These are phyloP conservation scores for Sporothrix variecibatus DNA, from an alignment of 2,329 filamentous ascomycete species.

Conservation along the genomic window DNA sequence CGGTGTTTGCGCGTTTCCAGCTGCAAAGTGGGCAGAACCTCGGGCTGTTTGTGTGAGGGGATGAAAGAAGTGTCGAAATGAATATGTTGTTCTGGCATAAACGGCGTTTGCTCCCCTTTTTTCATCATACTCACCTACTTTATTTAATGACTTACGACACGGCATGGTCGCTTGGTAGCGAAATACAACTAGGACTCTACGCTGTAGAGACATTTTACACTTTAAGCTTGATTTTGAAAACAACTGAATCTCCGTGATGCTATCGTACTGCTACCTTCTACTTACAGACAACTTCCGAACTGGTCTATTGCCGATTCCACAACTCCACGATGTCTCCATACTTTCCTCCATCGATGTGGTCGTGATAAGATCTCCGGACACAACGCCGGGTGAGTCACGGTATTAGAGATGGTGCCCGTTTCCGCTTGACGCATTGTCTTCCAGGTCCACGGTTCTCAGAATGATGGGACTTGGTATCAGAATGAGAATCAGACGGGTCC, in stretches of 20 bases:
- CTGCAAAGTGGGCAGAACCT: slow-evolving; percentile 32
- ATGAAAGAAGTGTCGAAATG: neutral
- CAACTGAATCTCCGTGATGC: neutral
- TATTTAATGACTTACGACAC: neutral
- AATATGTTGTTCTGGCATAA: neutral
- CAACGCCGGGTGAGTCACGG: neutral
- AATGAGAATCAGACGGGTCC: neutral
- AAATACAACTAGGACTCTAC: neutral
- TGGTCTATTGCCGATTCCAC: neutral
- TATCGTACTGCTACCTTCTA: neutral
- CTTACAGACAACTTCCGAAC: neutral
- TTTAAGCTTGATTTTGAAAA: neutral
- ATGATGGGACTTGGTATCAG: neutral
- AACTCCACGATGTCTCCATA: neutral
- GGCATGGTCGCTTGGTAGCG: neutral
- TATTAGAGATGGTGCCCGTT: neutral
- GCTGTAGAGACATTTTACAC: neutral
- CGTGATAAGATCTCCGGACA: neutral
- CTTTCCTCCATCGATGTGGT: neutral
- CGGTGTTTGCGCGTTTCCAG: slow-evolving; percentile 34
- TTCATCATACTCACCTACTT: neutral
- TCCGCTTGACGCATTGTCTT: neutral
- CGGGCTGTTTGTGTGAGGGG: slow-evolving; percentile 34
- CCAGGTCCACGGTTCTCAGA: neutral
- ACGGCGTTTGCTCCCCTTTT: neutral